Percentiles rank a stretch among this genome's conserved stretches.
Conservation (phyloP, 179 eudicot genomes). For the Gypsophila paniculata region DNA sequence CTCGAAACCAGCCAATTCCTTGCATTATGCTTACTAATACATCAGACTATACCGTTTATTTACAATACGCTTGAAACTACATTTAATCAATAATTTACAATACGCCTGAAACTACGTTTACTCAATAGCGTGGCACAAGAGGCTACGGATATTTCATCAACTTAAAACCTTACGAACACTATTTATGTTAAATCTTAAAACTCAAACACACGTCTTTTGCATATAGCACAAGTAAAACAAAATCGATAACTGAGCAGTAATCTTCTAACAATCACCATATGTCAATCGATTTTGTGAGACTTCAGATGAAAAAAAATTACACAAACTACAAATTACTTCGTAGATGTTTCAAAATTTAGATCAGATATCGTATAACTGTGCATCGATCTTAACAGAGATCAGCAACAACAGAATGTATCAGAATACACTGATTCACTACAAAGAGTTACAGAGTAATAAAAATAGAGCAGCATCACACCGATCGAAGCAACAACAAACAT, state of each 20-base stretch:
- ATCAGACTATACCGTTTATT: not conserved
- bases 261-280: not conserved
- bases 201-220: not conserved
- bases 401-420: not conserved
- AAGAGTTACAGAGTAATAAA: not conserved
- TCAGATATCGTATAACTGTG: not conserved
- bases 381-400: not conserved
- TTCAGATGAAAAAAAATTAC: not conserved
- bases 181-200: not conserved
- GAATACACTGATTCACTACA: not conserved
- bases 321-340: not conserved
- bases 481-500: too few relatives aligned
- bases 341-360: too few relatives aligned
- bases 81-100: too few relatives aligned
- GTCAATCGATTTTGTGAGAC: not conserved
- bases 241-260: not conserved
- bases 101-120: not conserved
- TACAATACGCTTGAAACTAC: not conserved
- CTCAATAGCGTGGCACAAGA: not conserved
- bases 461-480: not conserved
- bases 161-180: not conserved
- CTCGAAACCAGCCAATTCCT: not conserved
- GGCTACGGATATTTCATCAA: not conserved
- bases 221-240: not conserved
- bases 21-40: not conserved